Base-by-base conservation (phyloP, 2,329 filamentous ascomycete genomes). In the Tolypocladium tundrense region DNA sequence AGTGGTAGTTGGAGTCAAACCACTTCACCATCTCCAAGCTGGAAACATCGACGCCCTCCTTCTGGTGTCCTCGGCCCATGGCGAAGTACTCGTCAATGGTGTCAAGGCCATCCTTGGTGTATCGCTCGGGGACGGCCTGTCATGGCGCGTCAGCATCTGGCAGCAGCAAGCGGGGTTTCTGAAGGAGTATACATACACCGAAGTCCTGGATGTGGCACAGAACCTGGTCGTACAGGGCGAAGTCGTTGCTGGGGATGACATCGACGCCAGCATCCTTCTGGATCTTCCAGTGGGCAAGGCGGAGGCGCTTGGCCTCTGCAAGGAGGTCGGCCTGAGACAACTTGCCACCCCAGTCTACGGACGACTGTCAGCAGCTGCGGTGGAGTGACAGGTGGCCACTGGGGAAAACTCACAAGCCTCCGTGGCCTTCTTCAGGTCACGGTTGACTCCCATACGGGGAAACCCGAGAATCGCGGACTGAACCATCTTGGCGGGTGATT, bases 1-100 rank as follows among this genome's bases (percentile, higher is more conserved):
- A 99, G 85, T 97, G 94, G 88, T 99, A 99, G 88, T 99, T 99
- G 66, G 91, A 96, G 84, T 99, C 94, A 75, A 99, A 99, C 94
- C 94, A 99, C 85, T 99, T 99, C 70, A 99, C 94, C 94, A 99
- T 99, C 85, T 99, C 94, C 78, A 96, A 81, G 72, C 83, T 85
- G 68, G 93, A 91, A 66, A 97, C 94, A 77, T 99, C 94, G 68
- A 97, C 83, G 76, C 90, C 85, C 72, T 87, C 85, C 86, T 91
- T 95, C 81, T 99, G 94, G 80, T 95, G 92, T 73, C 94, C 94
- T 87, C 94, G 90, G 72, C 94, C 94, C 91, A 99, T 96, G 78
- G 94, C 94, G 73, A 99, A 99, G 87, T 97, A 97, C 81, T 96
- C 88, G 80, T 99, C 94, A 74, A 99, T 81, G 65, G 84, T 78